Evolutionary conservation across 2,329 filamentous ascomycete genomes (phyloP).

Genomic region (Herpomyces periplanetae): DNA sequence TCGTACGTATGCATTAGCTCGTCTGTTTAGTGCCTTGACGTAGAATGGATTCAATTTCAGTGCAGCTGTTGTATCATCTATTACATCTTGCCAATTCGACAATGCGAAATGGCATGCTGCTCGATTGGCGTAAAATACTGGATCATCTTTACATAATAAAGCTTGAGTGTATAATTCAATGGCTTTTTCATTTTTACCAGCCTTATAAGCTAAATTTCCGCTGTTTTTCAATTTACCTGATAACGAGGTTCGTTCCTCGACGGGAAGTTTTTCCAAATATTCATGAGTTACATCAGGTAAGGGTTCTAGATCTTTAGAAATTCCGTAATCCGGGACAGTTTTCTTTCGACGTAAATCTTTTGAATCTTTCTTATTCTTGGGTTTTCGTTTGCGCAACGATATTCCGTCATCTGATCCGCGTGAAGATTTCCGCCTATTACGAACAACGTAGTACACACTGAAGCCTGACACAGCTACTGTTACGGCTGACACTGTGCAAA

Average conservation of each 20-base stretch:
- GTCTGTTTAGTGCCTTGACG: constrained; percentile 81
- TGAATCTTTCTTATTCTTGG: constrained; percentile 35
- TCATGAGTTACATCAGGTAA: not conserved
- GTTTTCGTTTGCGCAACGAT: constrained; percentile 5
- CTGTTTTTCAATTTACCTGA: constrained; percentile 71
- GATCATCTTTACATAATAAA: constrained; percentile 81
- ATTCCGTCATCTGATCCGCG: constrained; percentile 12
- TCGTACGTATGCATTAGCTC: constrained; percentile 86
- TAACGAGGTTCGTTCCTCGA: constrained; percentile 41
- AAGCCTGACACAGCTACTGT: constrained; percentile 66
- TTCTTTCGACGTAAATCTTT: constrained; percentile 65
- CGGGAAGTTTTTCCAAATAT: constrained; percentile 7
- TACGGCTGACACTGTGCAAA: constrained; percentile 82
- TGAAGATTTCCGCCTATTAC: constrained; percentile 8
- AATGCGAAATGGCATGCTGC: constrained; percentile 88
- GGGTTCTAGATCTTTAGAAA: constrained; percentile 6
- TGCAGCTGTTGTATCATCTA: constrained; percentile 81
- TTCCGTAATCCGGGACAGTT: constrained; percentile 17
- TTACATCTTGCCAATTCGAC: constrained; percentile 69
- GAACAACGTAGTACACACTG: constrained; percentile 53
- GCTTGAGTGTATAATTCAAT: constrained; percentile 86
- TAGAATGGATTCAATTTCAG: constrained; percentile 79
- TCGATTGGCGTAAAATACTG: constrained; percentile 94
- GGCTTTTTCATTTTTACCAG: constrained; percentile 66
- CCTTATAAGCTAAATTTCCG: constrained; percentile 80